A percentile compares a stretch with the other conserved stretches of the same genome.
These are phyloP conservation scores for Tolypocladium pustulatum DNA, from an alignment of 2,329 filamentous ascomycete species.

Conservation along the genomic window DNA sequence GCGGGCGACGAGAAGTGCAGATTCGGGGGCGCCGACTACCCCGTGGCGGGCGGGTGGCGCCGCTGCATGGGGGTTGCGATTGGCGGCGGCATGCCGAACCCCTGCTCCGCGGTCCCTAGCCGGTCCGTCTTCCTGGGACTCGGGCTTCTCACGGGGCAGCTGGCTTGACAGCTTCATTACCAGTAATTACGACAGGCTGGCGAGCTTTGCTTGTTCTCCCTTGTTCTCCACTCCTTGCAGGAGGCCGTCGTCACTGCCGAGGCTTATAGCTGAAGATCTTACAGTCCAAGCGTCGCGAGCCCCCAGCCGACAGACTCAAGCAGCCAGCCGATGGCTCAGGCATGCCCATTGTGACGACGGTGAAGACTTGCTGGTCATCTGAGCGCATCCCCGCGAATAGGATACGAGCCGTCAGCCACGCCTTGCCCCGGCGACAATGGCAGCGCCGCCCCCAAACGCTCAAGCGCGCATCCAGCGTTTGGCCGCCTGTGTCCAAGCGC, in stretches of 20 bases:
- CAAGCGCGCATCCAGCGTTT: background rate
- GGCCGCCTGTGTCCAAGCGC: background rate
- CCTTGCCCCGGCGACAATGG: background rate
- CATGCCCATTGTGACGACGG: background rate
- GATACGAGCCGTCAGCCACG: background rate
- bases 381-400: conserved; percentile 1
- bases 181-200: background rate
- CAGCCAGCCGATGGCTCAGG: background rate
- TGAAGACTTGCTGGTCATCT: conserved; percentile 3
- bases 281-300: background rate
- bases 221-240: background rate
- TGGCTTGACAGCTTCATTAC: background rate
- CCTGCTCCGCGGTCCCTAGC: conserved; percentile 3
- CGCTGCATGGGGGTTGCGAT: background rate
- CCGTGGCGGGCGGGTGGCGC: conserved; percentile 1
- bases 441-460: background rate
- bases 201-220: background rate
- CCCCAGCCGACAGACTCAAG: background rate
- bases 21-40: background rate
- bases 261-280: background rate
- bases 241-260: background rate
- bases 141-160: background rate
- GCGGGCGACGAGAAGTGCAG: background rate
- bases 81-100: conserved; percentile 1
- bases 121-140: conserved; percentile 3